phyloP scores from a whole-genome alignment of 2,329 filamentous ascomycete species.

The Fonsecaea multimorphosa region DNA sequence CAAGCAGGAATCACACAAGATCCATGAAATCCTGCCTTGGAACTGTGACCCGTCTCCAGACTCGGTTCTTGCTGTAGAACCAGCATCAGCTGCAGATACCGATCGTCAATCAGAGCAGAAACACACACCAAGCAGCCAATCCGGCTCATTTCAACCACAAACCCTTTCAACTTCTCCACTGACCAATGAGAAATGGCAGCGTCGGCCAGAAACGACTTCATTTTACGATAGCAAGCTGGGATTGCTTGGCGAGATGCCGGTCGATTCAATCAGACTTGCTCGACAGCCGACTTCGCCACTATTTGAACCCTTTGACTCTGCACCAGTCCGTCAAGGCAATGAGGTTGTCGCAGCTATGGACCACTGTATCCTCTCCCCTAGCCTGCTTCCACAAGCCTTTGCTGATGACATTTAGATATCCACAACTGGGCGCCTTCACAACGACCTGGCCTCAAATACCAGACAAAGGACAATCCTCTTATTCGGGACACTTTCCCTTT shows the following conservation, averaged over 20 bases:
- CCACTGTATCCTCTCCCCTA: slow-evolving; percentile 23
- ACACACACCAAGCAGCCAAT: neutral
- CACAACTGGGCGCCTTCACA: slow-evolving; percentile 31
- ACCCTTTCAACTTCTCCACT: neutral
- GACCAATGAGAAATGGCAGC: neutral
- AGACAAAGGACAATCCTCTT: slow-evolving; percentile 33
- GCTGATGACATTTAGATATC: slow-evolving; percentile 25
- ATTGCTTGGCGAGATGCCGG: neutral
- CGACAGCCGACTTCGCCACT: slow-evolving; percentile 20
- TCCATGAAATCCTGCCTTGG: neutral
- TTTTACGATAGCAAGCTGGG: neutral
- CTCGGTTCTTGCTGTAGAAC: neutral
- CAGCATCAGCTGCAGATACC: neutral
- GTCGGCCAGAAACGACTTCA: neutral
- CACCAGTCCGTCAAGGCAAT: slow-evolving; percentile 20
- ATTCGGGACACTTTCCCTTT: slow-evolving; percentile 30
- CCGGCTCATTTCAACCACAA: neutral
- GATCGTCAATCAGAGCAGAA: neutral
- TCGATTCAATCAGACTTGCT: neutral
- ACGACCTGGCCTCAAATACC: slow-evolving; percentile 28
- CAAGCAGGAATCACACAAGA: slow-evolving; percentile 6
- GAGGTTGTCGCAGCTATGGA: slow-evolving; percentile 31
- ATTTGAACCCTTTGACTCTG: slow-evolving; percentile 31
- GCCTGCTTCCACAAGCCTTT: neutral
- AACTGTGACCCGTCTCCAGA: neutral